Evolutionary conservation across 2,329 filamentous ascomycete species (phyloP).

Genomic region (Xylariomycetidae sp.): DNA sequence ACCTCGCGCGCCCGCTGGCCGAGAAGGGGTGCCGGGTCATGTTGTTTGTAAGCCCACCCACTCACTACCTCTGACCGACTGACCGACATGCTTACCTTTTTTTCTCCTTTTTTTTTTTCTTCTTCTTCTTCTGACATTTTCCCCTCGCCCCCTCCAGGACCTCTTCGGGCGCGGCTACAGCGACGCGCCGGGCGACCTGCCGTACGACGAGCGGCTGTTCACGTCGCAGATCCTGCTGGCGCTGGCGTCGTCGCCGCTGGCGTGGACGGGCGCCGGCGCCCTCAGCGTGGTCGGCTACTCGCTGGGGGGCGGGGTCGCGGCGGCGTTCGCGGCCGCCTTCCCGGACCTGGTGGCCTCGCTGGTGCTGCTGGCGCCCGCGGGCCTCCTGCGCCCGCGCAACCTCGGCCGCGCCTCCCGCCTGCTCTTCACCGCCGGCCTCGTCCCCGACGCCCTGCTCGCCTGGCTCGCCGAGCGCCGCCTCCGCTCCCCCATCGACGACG

Average conservation of each 20-base stretch:
- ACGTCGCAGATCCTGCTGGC: constrained; percentile 65
- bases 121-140: constrained; percentile 26
- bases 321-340: constrained; percentile 68
- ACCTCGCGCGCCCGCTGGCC: constrained; percentile 61
- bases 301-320: constrained; percentile 72
- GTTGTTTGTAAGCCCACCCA: constrained; percentile 53
- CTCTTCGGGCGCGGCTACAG: constrained; percentile 65
- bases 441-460: constrained; percentile 47
- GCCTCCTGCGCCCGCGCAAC: constrained; percentile 57
- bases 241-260: constrained; percentile 61
- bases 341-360: constrained; percentile 63
- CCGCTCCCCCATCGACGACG: constrained; percentile 41
- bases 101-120: constrained; percentile 2
- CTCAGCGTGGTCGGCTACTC: constrained; percentile 75
- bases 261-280: constrained; percentile 54
- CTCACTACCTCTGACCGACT: not conserved
- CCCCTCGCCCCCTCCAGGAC: constrained; percentile 29
- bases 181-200: constrained; percentile 57
- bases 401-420: constrained; percentile 44
- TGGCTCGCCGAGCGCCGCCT: constrained; percentile 42
- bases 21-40: constrained; percentile 70
- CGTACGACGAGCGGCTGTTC: constrained; percentile 70
- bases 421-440: constrained; percentile 47
- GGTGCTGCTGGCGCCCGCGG: constrained; percentile 72
- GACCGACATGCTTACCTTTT: too few species aligned